Evolutionary conservation across 495 filamentous ascomycete species (phyloP).

Genomic region (Penicillium tannophilum): DNA sequence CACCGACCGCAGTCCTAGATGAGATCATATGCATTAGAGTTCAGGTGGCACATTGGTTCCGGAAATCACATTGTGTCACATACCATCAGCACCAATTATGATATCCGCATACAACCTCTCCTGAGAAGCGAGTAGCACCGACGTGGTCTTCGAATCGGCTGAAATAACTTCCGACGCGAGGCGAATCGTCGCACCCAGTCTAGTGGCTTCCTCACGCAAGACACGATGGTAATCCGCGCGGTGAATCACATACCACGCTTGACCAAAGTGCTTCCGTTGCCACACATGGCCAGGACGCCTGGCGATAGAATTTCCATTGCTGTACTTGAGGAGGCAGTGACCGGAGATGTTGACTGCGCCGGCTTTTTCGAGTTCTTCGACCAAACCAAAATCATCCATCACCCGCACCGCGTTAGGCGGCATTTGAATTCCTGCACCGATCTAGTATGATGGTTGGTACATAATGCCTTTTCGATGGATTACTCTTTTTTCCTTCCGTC

Average conservation of each 20-base stretch:
- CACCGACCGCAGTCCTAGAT: slow-evolving; percentile 40
- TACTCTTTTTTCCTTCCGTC: not conserved
- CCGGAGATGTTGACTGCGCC: not conserved
- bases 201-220: slow-evolving; percentile 48
- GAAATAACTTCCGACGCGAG: not conserved
- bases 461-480: not conserved
- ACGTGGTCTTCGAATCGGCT: not conserved
- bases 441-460: not conserved
- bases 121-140: not conserved
- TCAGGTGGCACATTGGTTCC: not conserved
- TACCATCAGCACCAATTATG: slow-evolving; percentile 2
- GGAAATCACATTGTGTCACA: not conserved
- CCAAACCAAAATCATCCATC: slow-evolving; percentile 45
- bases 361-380: slow-evolving; percentile 40
- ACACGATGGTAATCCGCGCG: slow-evolving; percentile 52
- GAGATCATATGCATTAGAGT: slow-evolving; percentile 31
- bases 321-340: slow-evolving; percentile 27
- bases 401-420: slow-evolving; percentile 54
- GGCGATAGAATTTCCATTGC: slow-evolving; percentile 22
- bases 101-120: not conserved
- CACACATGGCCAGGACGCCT: slow-evolving; percentile 28
- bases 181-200: slow-evolving; percentile 41
- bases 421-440: slow-evolving; percentile 52
- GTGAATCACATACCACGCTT: slow-evolving; percentile 43
- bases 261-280: slow-evolving; percentile 9